Evolutionary conservation across 768 basidiomycete genomes (phyloP).

Genomic region (Phylloporus scabripes): DNA sequence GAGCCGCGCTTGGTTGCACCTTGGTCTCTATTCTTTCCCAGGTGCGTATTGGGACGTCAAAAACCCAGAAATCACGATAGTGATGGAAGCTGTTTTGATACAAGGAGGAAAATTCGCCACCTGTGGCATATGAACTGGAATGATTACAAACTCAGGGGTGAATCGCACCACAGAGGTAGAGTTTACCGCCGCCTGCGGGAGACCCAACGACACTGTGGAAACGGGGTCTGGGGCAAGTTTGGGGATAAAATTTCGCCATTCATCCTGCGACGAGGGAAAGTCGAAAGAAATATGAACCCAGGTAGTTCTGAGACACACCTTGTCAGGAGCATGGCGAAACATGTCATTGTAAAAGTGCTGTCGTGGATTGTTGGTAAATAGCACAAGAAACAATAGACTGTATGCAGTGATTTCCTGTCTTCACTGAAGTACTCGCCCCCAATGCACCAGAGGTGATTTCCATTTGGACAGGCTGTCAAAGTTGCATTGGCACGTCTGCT

Average conservation of each 20-base stretch:
- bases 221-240: constrained; percentile 81
- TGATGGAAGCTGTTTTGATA: constrained; percentile 84
- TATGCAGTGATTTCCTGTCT: constrained; percentile 68
- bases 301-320: constrained; percentile 35
- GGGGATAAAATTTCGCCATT: constrained; percentile 84
- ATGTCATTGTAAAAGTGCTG: constrained; percentile 84
- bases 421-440: constrained; percentile 88
- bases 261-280: constrained; percentile 44
- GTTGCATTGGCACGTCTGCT: constrained; percentile 81
- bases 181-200: constrained; percentile 76
- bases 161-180: constrained; percentile 69
- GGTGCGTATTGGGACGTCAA: constrained; percentile 68
- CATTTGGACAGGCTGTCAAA: constrained; percentile 71
- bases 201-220: constrained; percentile 70
- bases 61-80: constrained; percentile 86
- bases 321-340: constrained; percentile 80
- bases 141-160: not conserved
- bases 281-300: not conserved
- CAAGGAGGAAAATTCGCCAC: constrained; percentile 82
- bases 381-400: accelerated
- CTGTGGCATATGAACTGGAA: constrained; percentile 27
- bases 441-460: constrained; percentile 78
- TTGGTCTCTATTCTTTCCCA: constrained; percentile 93
- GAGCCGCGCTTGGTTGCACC: constrained; percentile 71
- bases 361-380: not conserved